Evolutionary conservation across 1,284 basidiomycete species (phyloP).

Genomic region (Cryptococcus floricola): DNA sequence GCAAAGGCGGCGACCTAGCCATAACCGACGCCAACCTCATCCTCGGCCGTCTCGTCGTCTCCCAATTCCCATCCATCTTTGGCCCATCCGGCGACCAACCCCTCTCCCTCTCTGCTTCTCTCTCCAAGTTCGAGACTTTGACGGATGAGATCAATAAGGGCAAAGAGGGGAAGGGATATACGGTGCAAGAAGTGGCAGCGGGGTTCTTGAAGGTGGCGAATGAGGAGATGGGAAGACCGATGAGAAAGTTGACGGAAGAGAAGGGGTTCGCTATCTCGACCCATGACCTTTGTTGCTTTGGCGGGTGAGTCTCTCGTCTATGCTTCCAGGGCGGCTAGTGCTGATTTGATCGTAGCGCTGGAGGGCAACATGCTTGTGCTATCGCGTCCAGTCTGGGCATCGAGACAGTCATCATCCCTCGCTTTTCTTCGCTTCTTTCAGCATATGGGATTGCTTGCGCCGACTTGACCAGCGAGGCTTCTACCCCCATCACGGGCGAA

Average conservation of each 20-base stretch:
- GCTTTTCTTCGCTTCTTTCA: constrained; percentile 38
- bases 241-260: constrained; percentile 29
- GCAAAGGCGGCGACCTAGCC: constrained; percentile 48
- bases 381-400: constrained; percentile 38
- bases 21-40: constrained; percentile 51
- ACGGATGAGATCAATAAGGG: constrained; percentile 48
- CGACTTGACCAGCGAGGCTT: constrained; percentile 23
- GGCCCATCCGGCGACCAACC: constrained; percentile 53
- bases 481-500: constrained; percentile 15
- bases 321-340: background rate
- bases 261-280: constrained; percentile 32
- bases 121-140: constrained; percentile 46
- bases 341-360: constrained; percentile 20
- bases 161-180: constrained; percentile 9
- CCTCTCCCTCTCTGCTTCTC: constrained; percentile 48
- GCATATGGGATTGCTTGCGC: constrained; percentile 44
- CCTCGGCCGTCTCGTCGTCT: constrained; percentile 41
- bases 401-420: constrained; percentile 32
- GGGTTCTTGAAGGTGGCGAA: constrained; percentile 39
- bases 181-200: constrained; percentile 33
- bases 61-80: constrained; percentile 35
- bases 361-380: constrained; percentile 38
- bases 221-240: constrained; percentile 31
- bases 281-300: constrained; percentile 39
- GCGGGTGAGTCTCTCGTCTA: constrained; percentile 8